Base-by-base conservation (phyloP, 495 filamentous ascomycete genomes). In the Penicillium ucsense region DNA sequence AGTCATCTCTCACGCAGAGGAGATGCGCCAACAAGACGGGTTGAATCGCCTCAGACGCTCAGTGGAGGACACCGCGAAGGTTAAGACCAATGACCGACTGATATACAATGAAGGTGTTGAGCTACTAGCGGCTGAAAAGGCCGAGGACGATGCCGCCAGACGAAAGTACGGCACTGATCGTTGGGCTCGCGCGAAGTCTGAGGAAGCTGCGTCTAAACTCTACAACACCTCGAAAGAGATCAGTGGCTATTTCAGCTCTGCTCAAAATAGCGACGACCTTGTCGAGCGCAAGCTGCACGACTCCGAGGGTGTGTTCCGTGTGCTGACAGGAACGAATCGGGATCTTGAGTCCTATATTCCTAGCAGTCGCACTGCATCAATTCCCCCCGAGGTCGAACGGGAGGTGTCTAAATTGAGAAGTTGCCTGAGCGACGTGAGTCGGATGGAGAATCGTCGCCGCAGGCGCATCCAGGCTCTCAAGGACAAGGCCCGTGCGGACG, bases 21-120 rank as follows among this genome's bases (percentile, higher is more conserved):
- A 97, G 57, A 83, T 98, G 43, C 78, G 87, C n/a, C 91, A 97
- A 60, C 86, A 89, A 54, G 88, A 94, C 58, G 91, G 91, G 0
- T 63, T 91, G 12, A 77, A 83, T 50, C 74, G 82, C 11, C 63
- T 98, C 3, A 76, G 83, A 40, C 77, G 80, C 29, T 85, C 86
- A 10, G 85, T 96, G 37, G 81, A 84, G 5, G 90, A 97, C 55
- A 94, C 87, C 5, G 80, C 85, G 35, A 95, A 87, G 61, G 73
- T 97, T 34, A 92, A 90, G 59, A 64, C 74, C 1, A 86, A 82
- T 50, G 86, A 95, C 57, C 62, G 74, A 44, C 75, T 78, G 0
- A 75, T 87, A 3, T 96, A 89, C 52, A 79, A 83, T 33, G 92
- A 97, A 66, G 89, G 87, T 3, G 79, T 82, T 29, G 81, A 86